These are phyloP conservation scores for Heterobasidion irregulare DNA, from an alignment of 1,284 basidiomycete genomes.

Conservation along the genomic window DNA sequence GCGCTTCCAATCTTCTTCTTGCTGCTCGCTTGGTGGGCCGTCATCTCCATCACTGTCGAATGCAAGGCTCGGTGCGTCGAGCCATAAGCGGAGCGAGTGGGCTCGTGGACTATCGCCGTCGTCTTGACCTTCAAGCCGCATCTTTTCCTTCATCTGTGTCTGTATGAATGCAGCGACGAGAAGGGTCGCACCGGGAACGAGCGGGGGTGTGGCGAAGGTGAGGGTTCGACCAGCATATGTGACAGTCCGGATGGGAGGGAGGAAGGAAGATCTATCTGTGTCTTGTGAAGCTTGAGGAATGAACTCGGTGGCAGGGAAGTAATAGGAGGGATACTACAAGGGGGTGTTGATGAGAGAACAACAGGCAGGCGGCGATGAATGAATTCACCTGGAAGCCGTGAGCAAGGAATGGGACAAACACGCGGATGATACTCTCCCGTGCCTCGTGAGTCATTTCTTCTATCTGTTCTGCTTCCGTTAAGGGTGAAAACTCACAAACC, in stretches of 20 bases:
- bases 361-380: no score
- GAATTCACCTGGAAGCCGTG: neutral
- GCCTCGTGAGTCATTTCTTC: no score
- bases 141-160: neutral
- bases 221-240: no score
- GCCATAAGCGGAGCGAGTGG: no score
- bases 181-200: neutral
- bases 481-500: no score
- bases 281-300: neutral
- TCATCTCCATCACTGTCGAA: no score
- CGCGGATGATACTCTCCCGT: no score
- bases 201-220: neutral
- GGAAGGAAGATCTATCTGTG: neutral
- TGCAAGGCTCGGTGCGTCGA: no score
- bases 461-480: no score
- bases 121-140: neutral
- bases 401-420: no score
- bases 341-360: neutral
- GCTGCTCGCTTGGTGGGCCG: neutral
- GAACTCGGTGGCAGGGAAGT: neutral
- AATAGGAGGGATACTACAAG: neutral
- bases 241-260: neutral
- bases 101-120: neutral
- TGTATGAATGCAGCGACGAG: neutral
- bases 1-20: neutral